Conservation (phyloP, 345 rosid genomes). For the Tarenaya hassleriana region DNA sequence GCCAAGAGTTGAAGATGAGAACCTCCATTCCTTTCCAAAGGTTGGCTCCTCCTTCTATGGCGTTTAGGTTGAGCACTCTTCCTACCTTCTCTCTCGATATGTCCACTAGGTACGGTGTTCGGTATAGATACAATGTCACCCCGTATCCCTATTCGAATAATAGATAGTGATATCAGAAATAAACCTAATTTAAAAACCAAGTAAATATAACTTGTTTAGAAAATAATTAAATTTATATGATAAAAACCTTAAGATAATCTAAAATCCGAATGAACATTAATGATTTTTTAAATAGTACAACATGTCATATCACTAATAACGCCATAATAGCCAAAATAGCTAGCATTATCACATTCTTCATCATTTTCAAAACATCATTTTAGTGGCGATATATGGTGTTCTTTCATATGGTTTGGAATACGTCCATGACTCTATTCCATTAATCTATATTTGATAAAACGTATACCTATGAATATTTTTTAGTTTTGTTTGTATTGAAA, state of each 20-base stretch:
- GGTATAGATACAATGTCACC: conserved; percentile 52
- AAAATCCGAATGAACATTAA: too few species aligned
- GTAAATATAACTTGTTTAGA: too few species aligned
- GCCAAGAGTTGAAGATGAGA: conserved; percentile 88
- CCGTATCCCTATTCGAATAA: conserved; percentile 75
- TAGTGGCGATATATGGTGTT: neutral
- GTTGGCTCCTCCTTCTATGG: conserved; percentile 53
- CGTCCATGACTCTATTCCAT: neutral
- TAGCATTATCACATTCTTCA: neutral
- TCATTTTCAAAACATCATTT: neutral
- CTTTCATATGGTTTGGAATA: neutral
- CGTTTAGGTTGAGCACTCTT: conserved; percentile 54
- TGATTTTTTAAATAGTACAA: too few species aligned
- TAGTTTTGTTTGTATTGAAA: neutral
- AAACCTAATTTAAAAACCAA: too few species aligned
- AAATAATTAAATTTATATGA: too few species aligned
- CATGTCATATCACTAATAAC: too few species aligned
- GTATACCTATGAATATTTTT: neutral
- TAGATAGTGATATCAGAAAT: too few species aligned
- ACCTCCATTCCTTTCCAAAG: conserved; percentile 81
- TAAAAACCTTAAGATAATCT: too few species aligned
- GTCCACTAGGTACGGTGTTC: conserved; percentile 83
- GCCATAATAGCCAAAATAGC: too few species aligned
- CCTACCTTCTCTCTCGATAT: conserved; percentile 52
- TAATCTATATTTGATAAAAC: neutral